A percentile compares a stretch with the other conserved stretches of the same genome.
phyloP scores from a whole-genome alignment of 305 asterid genomes.

The Fraxinus platypoda region DNA sequence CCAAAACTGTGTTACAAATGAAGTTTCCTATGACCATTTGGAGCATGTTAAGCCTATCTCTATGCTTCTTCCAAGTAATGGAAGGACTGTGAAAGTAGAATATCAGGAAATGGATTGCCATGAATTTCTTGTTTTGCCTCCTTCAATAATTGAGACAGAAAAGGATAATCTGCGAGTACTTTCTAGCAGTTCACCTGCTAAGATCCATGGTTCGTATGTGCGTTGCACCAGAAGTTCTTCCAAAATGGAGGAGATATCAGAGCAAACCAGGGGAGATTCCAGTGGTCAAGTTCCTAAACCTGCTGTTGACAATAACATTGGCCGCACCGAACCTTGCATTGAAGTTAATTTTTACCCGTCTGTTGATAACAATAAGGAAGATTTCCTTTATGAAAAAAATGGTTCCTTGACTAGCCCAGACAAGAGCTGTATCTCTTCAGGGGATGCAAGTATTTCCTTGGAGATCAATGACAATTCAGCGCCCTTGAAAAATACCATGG shows the following conservation, averaged over 20 bases:
- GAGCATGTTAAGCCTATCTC: slow-evolving; percentile 36
- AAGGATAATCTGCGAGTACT: slow-evolving; percentile 19
- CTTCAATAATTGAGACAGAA: slow-evolving; percentile 27
- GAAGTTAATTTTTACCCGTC: slow-evolving; percentile 25
- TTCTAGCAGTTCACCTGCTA: slow-evolving; percentile 24
- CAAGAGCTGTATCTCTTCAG: slow-evolving; percentile 25
- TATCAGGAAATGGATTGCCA: slow-evolving; percentile 27
- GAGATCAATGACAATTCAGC: slow-evolving; percentile 31
- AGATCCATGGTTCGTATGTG: slow-evolving; percentile 30
- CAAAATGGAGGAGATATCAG: slow-evolving; percentile 24
- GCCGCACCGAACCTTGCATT: slow-evolving; percentile 22
- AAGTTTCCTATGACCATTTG: slow-evolving; percentile 39
- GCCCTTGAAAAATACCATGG: slow-evolving; percentile 21
- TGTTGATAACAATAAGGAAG: slow-evolving; percentile 26
- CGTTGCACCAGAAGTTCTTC: slow-evolving; percentile 30
- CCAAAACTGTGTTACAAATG: slow-evolving; percentile 40
- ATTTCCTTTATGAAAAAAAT: slow-evolving; percentile 31
- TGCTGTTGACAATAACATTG: slow-evolving; percentile 16
- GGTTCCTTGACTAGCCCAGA: slow-evolving; percentile 26
- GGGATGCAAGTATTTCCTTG: slow-evolving; percentile 18
- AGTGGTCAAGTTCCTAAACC: slow-evolving; percentile 33
- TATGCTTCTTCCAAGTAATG: slow-evolving; percentile 22
- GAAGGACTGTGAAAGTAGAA: slow-evolving; percentile 26
- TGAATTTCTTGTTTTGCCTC: slow-evolving; percentile 32
- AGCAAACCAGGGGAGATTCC: slow-evolving; percentile 25